Evolutionary conservation across 2,329 filamentous ascomycete species (phyloP), one percentile per base, ranked within the genome.

Genomic region (Cordyceps cicadae): DNA sequence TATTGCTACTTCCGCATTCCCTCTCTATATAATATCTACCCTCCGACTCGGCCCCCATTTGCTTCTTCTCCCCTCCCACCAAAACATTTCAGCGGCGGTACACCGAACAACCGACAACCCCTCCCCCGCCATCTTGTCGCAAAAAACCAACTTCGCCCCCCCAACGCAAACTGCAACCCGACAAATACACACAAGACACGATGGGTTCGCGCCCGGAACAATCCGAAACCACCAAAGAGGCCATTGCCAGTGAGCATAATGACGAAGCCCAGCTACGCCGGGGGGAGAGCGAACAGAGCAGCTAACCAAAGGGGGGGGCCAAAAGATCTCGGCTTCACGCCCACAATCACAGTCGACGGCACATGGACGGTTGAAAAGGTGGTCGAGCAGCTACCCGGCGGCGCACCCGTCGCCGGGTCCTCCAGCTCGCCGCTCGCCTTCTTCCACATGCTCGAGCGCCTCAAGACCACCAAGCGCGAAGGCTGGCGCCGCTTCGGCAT

Each of bases 391-490:
- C 81, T 95, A 52, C 77, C 79, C 32, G 80, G 81, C 62, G 64
- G 63, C 54, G 64, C 82, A 80, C 83, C 83, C 2, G 69, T 76
- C 26, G 80, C 86, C 66, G 79, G 83, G 60, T 82, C 88, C 8
- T 82, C 88, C 8, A 74, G 79, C 62, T 94, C 92, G 0, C 92
- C 93, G 0, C 72, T 97, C 12, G 85, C 92, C 39, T 97, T 97
- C 79, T 96, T 99, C 75, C 94, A 99, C 78, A 81, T 97, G 63
- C 84, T 99, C 64, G 90, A 96, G 75, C 88, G 90, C 54, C 83
- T 99, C 61, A 99, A 99, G 83, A 97, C 92, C 8, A 96, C 90
- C 63, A 95, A 96, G 75, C 88, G 94, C 63, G 94, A 97, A 76
- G 94, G 94, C 65, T 99, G 94, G 94, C 85, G 89, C 60, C 85